phyloP scores from a whole-genome alignment of 305 asterid species.

The Solanum hybrid region DNA sequence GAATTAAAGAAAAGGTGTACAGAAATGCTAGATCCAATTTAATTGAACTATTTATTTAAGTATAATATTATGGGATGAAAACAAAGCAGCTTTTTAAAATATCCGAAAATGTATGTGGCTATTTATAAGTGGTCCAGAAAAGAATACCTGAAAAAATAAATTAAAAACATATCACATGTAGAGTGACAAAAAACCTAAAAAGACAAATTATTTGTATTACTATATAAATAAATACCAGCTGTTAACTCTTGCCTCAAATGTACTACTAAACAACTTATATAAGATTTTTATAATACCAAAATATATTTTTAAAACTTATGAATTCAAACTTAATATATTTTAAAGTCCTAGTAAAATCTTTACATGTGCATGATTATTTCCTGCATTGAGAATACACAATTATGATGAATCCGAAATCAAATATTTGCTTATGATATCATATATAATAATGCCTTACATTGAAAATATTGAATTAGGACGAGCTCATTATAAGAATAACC shows the following conservation, averaged over 20 bases:
- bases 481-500: background rate
- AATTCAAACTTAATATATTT: background rate
- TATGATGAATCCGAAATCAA: background rate
- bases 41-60: background rate
- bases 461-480: background rate
- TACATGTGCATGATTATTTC: background rate
- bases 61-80: background rate
- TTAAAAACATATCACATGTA: background rate
- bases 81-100: background rate
- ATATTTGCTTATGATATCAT: background rate
- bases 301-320: background rate
- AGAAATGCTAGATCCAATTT: background rate
- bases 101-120: background rate
- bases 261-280: background rate
- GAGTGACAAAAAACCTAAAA: background rate
- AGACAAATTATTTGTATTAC: background rate
- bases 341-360: background rate
- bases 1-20: background rate
- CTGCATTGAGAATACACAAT: background rate
- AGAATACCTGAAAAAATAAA: background rate
- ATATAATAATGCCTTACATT: background rate
- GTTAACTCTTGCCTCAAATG: background rate
- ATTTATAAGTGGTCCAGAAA: background rate
- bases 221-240: background rate
- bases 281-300: background rate